Evolutionary conservation across 1,284 basidiomycete species (phyloP).

Genomic region (Neolentinus lepideus): DNA sequence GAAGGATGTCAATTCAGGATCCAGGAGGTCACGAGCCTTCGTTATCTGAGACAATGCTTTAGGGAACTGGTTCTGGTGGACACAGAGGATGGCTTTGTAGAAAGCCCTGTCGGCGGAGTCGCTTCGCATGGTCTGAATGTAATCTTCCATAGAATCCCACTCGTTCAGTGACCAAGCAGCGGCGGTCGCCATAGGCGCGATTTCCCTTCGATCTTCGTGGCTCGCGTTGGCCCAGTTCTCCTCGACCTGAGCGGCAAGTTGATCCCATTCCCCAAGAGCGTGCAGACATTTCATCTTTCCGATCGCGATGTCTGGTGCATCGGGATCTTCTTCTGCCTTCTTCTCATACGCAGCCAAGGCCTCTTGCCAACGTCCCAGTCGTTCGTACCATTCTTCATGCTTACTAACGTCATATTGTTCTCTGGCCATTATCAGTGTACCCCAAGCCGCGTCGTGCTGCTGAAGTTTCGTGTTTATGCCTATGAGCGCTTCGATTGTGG

Average conservation of each 20-base stretch:
- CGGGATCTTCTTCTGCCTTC: slow-evolving; percentile 64
- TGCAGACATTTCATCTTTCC: slow-evolving; percentile 96
- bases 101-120: slow-evolving; percentile 95
- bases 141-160: slow-evolving; percentile 99
- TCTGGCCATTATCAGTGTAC: slow-evolving; percentile 83
- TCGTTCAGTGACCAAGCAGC: slow-evolving; percentile 96
- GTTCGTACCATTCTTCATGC: slow-evolving; percentile 97
- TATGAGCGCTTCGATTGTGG: slow-evolving; percentile 92
- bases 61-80: slow-evolving; percentile 94
- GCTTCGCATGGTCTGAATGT: slow-evolving; percentile 89
- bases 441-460: slow-evolving; percentile 95
- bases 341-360: slow-evolving; percentile 86
- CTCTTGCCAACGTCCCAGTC: slow-evolving; percentile 95
- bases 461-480: slow-evolving; percentile 97
- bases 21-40: slow-evolving; percentile 90
- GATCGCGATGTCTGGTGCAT: slow-evolving; percentile 67
- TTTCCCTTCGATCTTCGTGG: slow-evolving; percentile 82
- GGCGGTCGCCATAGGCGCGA: slow-evolving; percentile 95
- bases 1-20: slow-evolving; percentile 88
- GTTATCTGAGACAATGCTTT: slow-evolving; percentile 89
- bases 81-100: slow-evolving; percentile 92
- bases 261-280: slow-evolving; percentile 97
- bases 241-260: slow-evolving; percentile 82
- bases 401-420: slow-evolving; percentile 82
- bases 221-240: slow-evolving; percentile 84